Conservation (phyloP, 2,329 filamentous ascomycete species). For the Xylariomycetidae sp. region DNA sequence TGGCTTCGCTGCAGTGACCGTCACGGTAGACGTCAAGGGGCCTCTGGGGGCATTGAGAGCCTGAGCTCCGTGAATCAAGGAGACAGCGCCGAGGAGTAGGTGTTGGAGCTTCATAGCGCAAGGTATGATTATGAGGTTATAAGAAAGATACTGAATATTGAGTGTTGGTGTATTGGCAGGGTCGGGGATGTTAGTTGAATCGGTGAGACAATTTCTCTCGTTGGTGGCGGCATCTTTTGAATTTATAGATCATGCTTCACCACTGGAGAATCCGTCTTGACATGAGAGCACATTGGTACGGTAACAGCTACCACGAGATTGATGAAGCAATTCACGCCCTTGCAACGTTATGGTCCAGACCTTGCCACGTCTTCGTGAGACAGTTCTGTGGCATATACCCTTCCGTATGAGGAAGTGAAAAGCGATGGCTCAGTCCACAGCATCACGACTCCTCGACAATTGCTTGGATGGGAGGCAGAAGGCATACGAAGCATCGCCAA, state of each 20-base stretch:
- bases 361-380: conserved; percentile 13
- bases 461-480: conserved; percentile 1
- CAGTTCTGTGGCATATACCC: conserved; percentile 6
- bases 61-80: conserved; percentile 9
- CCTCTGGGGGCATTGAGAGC: conserved; percentile 6
- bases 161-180: not conserved
- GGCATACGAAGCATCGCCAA: conserved; percentile 2
- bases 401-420: conserved; percentile 13
- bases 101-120: conserved; percentile 13
- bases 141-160: not conserved
- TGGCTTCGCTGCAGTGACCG: too few species aligned
- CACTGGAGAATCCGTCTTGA: too few species aligned
- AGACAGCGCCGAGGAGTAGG: conserved; percentile 13
- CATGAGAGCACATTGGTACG: too few species aligned
- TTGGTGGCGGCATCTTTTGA: too few species aligned
- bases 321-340: not conserved
- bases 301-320: too few species aligned
- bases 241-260: too few species aligned
- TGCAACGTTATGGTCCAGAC: not conserved
- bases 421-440: conserved; percentile 8
- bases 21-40: too few species aligned
- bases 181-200: not conserved
- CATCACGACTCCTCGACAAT: too few species aligned
- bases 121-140: not conserved
- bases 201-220: too few species aligned